Percentiles rank a stretch among this genome's conserved stretches.
Conservation (phyloP, 2,329 filamentous ascomycete species). For the Hypomyces perniciosus region DNA sequence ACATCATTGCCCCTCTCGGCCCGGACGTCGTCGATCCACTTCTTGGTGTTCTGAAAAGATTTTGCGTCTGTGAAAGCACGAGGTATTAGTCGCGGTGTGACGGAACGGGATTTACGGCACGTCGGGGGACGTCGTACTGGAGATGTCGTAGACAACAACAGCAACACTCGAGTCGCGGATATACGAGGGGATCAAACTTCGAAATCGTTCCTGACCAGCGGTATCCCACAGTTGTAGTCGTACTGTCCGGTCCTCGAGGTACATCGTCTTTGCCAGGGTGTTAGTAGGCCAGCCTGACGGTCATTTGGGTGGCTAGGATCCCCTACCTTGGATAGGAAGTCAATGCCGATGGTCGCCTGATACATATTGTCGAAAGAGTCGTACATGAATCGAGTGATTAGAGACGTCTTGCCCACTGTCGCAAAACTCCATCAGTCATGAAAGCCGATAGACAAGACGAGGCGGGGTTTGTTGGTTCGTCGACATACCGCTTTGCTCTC, state of each 20-base stretch:
- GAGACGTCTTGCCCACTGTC: conserved; percentile 92
- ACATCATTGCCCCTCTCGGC: conserved; percentile 97
- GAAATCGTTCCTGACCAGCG: conserved; percentile 93
- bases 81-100: conserved; percentile 17
- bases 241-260: conserved; percentile 96
- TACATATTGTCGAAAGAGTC: conserved; percentile 99
- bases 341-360: conserved; percentile 98
- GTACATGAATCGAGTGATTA: conserved; percentile 99
- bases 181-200: conserved; percentile 94
- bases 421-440: conserved; percentile 20
- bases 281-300: not conserved
- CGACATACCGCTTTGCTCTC: conserved; percentile 90
- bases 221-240: conserved; percentile 98
- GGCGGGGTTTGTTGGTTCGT: conserved; percentile 7
- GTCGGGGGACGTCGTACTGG: conserved; percentile 47
- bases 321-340: conserved; percentile 91
- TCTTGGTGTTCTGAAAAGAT: conserved; percentile 96
- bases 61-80: conserved; percentile 60
- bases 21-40: conserved; percentile 98
- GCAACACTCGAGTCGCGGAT: conserved; percentile 97
- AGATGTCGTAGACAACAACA: conserved; percentile 98
- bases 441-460: conserved; percentile 2
- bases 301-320: not conserved
- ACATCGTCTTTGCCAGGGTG: conserved; percentile 69
- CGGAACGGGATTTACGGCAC: conserved; percentile 5